Base-by-base conservation (phyloP, 2,329 filamentous ascomycete species). In the Stachybotrys chlorohalonatus region DNA sequence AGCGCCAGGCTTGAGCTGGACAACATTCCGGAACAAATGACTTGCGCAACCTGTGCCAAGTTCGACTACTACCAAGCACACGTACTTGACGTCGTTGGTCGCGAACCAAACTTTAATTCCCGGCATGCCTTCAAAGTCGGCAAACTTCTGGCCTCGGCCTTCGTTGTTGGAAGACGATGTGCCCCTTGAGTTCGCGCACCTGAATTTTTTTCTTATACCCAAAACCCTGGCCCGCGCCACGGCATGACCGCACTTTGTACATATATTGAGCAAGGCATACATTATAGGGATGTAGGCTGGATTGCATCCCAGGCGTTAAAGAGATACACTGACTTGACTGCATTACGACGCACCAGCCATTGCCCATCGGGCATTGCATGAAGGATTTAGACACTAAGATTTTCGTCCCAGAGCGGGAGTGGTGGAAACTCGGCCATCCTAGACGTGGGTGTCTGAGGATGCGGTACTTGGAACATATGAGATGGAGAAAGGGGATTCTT, bases 1-100 rank as follows among this genome's bases (percentile, higher is more conserved):
- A 77, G 31, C 77, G 80, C 32, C 71, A 75, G 55, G 68, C 67
- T 24, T 63, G 52, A 60, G 36, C 13, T 42, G 2, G 36, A 13
- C 36, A 9, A 42, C 24, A 24, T 24, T 24, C 2, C 36, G 36
- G 6, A 42, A 42, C 13, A 9, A 13, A 42, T 3, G 13, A 42
- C 36, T 9, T 9, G 36, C 8, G 36, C 2, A 42, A 5, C 8
- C 9, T 5, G 5, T 42, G 36, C 13, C 9, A 42, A 42, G 6
- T 3, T 42, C 8, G 24, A 24, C 24, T 24, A 4, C 24, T 24
- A 24, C 24, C 24, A 24, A 24, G 2, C 24, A 4, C 24, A 4
- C 2, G 24, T 24, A 24, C 24, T 24, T 2, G 24, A 24, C 24
- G 24, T 24, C 2, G 24, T 24, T 24, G 24, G 4, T 24, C 24